Conservation (phyloP, 139 green algal genomes). For the Closterium sp. region DNA sequence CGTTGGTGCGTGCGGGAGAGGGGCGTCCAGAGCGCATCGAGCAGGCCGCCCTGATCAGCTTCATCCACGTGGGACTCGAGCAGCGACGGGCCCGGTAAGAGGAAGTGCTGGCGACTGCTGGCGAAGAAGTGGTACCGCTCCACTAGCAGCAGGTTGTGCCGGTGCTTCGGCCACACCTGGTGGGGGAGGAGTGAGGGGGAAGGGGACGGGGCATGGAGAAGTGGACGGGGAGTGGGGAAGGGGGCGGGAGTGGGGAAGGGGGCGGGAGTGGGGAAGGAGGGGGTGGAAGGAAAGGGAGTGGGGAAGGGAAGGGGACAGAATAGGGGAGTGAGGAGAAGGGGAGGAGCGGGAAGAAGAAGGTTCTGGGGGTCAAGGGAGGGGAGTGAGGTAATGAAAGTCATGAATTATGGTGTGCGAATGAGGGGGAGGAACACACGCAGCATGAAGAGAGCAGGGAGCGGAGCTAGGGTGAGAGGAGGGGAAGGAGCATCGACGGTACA, state of each 20-base stretch:
- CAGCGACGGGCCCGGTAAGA: slow-evolving; percentile 39
- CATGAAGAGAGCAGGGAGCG: too few relatives aligned
- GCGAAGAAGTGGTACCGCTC: slow-evolving; percentile 90
- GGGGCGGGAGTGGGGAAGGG: neutral
- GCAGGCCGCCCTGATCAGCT: slow-evolving; percentile 49
- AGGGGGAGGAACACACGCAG: neutral
- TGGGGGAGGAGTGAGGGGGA: neutral
- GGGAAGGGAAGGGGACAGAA: too few relatives aligned
- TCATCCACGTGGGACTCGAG: slow-evolving; percentile 70
- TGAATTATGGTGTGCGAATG: too few relatives aligned
- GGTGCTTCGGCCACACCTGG: slow-evolving; percentile 81
- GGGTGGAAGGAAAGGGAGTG: too few relatives aligned
- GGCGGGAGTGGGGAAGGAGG: too few relatives aligned
- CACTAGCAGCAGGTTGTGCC: slow-evolving; percentile 74
- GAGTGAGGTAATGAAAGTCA: too few relatives aligned
- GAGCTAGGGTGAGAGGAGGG: too few relatives aligned
- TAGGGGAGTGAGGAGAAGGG: neutral
- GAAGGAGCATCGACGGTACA: too few relatives aligned
- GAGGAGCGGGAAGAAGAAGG: neutral
- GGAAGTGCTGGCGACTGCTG: slow-evolving; percentile 57
- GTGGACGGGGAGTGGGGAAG: neutral
- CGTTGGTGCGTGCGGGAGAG: slow-evolving; percentile 60
- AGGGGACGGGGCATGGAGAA: neutral
- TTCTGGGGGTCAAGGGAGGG: too few relatives aligned
- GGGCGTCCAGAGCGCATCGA: slow-evolving; percentile 59